These are phyloP conservation scores for Apiospora arundinis DNA, from an alignment of 2,329 filamentous ascomycete species.

Conservation along the genomic window DNA sequence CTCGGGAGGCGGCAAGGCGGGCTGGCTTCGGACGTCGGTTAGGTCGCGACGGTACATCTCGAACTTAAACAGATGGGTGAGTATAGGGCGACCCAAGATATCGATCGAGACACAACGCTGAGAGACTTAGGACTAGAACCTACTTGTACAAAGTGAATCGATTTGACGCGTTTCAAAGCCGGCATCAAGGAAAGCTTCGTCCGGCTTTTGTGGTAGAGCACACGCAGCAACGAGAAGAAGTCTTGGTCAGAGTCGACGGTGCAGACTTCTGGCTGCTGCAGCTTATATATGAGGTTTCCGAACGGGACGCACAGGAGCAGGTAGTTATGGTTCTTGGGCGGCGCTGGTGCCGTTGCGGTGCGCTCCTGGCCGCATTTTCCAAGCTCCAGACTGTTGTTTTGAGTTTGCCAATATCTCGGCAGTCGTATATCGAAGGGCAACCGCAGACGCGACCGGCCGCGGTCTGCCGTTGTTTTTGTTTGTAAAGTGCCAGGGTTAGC, in stretches of 20 bases:
- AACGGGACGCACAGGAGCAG: slow-evolving; percentile 31
- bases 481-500: background rate
- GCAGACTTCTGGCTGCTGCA: slow-evolving; percentile 32
- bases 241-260: slow-evolving; percentile 31
- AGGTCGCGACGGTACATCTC: slow-evolving; percentile 29
- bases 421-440: background rate
- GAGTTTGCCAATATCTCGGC: background rate
- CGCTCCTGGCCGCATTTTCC: background rate
- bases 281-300: slow-evolving; percentile 24
- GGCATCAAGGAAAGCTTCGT: background rate
- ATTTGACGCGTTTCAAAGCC: slow-evolving; percentile 25
- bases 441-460: background rate
- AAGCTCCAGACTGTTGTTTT: background rate
- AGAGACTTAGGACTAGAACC: no score
- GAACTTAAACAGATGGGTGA: slow-evolving; percentile 28
- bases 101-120: no score
- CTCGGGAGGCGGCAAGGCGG: slow-evolving; percentile 27
- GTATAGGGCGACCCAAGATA: no score
- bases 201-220: slow-evolving; percentile 21
- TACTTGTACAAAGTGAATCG: slow-evolving; percentile 29
- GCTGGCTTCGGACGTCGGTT: slow-evolving; percentile 27
- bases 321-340: slow-evolving; percentile 25
- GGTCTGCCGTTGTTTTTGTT: background rate
- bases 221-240: slow-evolving; percentile 30
- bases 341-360: background rate